Evolutionary conservation across 805 yeast genomes (phyloP).

Genomic region (Wickerhamomyces silvicola): DNA sequence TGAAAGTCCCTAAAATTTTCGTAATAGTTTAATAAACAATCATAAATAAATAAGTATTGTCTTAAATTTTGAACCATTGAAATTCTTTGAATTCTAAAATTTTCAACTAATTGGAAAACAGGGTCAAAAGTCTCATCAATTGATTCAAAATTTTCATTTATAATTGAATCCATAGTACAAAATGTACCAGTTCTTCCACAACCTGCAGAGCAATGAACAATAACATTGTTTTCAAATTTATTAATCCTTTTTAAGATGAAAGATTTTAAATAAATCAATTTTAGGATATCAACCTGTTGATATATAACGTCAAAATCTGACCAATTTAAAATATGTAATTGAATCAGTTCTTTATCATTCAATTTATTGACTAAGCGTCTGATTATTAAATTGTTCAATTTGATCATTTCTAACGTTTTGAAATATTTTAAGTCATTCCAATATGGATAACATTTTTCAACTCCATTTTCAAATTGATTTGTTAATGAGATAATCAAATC

Average conservation of each 20-base stretch:
- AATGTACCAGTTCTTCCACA: conserved; percentile 95
- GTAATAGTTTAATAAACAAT: conserved; percentile 33
- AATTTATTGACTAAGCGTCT: conserved; percentile 39
- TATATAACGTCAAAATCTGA: conserved; percentile 65
- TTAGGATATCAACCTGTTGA: conserved; percentile 50
- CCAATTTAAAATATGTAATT: conserved; percentile 78
- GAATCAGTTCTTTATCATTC: conserved; percentile 46
- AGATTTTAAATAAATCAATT: conserved; percentile 42
- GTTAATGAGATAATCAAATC: conserved; percentile 72
- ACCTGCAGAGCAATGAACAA: conserved; percentile 95
- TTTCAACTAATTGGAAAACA: conserved; percentile 55
- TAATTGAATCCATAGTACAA: conserved; percentile 59
- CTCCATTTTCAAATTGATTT: conserved; percentile 65
- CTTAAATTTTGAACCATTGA: conserved; percentile 82
- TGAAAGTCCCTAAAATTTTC: conserved; percentile 10
- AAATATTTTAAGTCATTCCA: conserved; percentile 60
- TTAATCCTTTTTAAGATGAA: conserved; percentile 28
- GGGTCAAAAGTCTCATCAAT: conserved; percentile 34
- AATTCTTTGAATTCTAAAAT: conserved; percentile 65
- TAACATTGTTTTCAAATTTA: conserved; percentile 26
- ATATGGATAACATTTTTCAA: conserved; percentile 75
- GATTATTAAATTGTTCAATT: conserved; percentile 24
- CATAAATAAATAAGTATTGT: conserved; percentile 72
- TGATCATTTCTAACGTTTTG: conserved; percentile 6
- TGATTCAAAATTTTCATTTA: conserved; percentile 30